Conservation (phyloP, 2,329 filamentous ascomycete species). For the Colletotrichum cuscutae region DNA sequence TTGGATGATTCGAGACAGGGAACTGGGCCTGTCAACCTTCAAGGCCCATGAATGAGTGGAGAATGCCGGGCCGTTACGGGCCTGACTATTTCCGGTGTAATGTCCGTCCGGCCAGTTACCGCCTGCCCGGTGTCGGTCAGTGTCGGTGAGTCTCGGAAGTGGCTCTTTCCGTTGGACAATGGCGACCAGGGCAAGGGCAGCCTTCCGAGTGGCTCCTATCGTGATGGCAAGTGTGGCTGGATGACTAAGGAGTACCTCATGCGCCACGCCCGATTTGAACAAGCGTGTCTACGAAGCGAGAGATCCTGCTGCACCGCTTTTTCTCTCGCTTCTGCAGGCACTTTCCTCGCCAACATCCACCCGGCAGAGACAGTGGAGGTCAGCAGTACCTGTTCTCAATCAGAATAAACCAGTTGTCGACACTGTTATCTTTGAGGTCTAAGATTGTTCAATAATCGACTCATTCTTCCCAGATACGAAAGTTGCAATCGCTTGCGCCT, state of each 20-base stretch:
- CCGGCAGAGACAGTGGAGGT: not conserved
- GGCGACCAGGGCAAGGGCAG: not conserved
- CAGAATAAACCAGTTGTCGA: too few species aligned
- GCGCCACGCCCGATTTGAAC: not conserved
- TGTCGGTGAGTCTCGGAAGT: not conserved
- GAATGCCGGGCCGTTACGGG: not conserved
- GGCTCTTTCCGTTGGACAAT: not conserved
- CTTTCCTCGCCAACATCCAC: not conserved
- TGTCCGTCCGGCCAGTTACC: not conserved
- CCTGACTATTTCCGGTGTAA: conserved; percentile 12
- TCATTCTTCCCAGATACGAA: not conserved
- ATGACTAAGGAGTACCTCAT: not conserved
- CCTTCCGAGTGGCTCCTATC: not conserved
- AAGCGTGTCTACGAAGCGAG: not conserved
- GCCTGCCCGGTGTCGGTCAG: not conserved
- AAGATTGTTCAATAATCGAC: not conserved
- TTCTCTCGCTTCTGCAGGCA: not conserved
- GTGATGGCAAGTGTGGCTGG: not conserved
- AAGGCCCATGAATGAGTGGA: not conserved
- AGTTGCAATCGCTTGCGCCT: too few species aligned
- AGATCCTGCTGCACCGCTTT: not conserved
- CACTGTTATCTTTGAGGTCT: not conserved
- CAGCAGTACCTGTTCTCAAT: not conserved
- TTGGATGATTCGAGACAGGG: conserved; percentile 21
- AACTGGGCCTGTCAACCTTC: not conserved